Conservation (phyloP, 371 early-diverging fungal species). For the Catenaria anguillulae region DNA sequence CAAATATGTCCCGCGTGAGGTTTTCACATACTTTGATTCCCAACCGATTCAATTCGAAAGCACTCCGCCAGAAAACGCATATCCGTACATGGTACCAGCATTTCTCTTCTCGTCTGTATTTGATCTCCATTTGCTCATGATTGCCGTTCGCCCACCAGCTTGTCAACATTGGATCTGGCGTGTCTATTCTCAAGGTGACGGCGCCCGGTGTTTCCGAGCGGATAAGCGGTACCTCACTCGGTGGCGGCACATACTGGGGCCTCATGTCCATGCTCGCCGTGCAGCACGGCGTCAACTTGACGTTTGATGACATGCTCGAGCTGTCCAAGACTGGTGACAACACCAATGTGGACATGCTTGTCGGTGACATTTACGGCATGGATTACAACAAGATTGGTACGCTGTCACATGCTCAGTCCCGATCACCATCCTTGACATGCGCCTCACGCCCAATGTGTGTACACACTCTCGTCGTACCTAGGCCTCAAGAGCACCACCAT, state of each 20-base stretch:
- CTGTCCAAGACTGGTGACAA: slow-evolving; percentile 83
- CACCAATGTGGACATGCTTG: slow-evolving; percentile 80
- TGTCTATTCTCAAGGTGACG: slow-evolving; percentile 73
- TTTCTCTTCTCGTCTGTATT: too few species aligned
- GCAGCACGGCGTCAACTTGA: slow-evolving; percentile 9
- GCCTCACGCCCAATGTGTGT: too few species aligned
- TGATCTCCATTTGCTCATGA: too few species aligned
- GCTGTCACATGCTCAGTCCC: too few species aligned
- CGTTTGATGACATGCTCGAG: slow-evolving; percentile 94
- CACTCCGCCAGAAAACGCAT: slow-evolving; percentile 40
- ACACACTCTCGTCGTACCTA: too few species aligned
- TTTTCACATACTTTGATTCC: slow-evolving; percentile 71
- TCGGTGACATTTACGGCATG: slow-evolving; percentile 92
- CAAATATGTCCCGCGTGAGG: slow-evolving; percentile 82
- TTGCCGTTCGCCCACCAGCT: too few species aligned
- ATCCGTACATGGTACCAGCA: slow-evolving; percentile 77
- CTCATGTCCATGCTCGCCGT: slow-evolving; percentile 66
- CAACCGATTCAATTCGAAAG: slow-evolving; percentile 72
- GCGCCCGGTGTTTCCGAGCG: slow-evolving; percentile 59
- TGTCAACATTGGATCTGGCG: slow-evolving; percentile 86
- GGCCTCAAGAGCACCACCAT: slow-evolving; percentile 13
- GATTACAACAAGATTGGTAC: slow-evolving; percentile 57
- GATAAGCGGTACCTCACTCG: slow-evolving; percentile 87
- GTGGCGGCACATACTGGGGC: slow-evolving; percentile 97
- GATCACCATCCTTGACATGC: too few species aligned